Evolutionary conservation across 1,284 basidiomycete species (phyloP).

Genomic region (Irpex sp.): DNA sequence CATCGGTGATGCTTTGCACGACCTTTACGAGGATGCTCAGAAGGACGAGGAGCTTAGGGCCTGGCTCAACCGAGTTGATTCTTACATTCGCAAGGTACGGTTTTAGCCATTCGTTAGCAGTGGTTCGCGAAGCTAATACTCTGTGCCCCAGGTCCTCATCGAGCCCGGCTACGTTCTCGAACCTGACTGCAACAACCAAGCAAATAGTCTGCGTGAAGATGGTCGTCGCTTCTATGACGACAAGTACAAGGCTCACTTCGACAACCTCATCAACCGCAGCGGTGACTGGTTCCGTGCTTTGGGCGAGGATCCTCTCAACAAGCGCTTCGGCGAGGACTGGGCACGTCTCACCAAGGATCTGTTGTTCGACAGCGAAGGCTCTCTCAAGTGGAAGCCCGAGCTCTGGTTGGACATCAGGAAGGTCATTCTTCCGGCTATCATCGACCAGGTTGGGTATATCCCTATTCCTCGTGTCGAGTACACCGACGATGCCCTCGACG

Average conservation of each 20-base stretch:
- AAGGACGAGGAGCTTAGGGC: slow-evolving; percentile 73
- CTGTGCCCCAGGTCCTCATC: slow-evolving; percentile 53
- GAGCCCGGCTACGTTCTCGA: slow-evolving; percentile 90
- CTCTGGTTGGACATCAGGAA: slow-evolving; percentile 86
- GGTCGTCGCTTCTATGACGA: slow-evolving; percentile 81
- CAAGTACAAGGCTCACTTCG: slow-evolving; percentile 85
- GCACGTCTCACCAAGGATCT: slow-evolving; percentile 75
- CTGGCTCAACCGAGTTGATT: slow-evolving; percentile 75
- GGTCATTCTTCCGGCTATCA: slow-evolving; percentile 79
- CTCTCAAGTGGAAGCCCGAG: slow-evolving; percentile 84
- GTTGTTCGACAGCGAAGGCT: slow-evolving; percentile 56
- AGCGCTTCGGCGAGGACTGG: slow-evolving; percentile 80
- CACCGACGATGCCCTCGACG: slow-evolving; percentile 80
- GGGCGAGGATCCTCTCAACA: slow-evolving; percentile 83
- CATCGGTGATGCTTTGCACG: slow-evolving; percentile 72
- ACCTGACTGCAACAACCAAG: slow-evolving; percentile 67
- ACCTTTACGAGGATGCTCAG: slow-evolving; percentile 72
- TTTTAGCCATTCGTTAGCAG: not conserved
- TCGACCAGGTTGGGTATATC: slow-evolving; percentile 79
- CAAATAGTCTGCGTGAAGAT: slow-evolving; percentile 55
- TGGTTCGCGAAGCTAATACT: slow-evolving; percentile 7
- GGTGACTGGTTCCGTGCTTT: slow-evolving; percentile 81
- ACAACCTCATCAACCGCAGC: slow-evolving; percentile 72
- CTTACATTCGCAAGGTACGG: slow-evolving; percentile 64
- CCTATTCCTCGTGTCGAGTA: slow-evolving; percentile 93